Conservation (phyloP, 768 basidiomycete genomes). For the Pleurotus cornucopiae region DNA sequence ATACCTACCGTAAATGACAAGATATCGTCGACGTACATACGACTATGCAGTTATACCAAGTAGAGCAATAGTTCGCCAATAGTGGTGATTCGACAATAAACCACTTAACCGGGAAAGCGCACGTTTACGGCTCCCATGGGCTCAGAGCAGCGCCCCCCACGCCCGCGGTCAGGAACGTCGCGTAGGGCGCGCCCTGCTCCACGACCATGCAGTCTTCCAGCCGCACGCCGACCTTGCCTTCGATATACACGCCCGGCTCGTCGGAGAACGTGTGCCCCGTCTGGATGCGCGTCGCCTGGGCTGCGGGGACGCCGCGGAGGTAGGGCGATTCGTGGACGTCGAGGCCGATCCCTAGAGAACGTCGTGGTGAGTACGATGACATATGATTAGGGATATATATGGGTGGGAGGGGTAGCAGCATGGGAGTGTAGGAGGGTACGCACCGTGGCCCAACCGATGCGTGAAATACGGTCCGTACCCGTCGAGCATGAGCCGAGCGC, state of each 20-base stretch:
- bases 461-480: constrained; percentile 65
- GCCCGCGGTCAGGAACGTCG: constrained; percentile 58
- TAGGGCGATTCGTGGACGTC: constrained; percentile 84
- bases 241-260: constrained; percentile 77
- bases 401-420: not conserved
- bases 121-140: constrained; percentile 34
- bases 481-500: constrained; percentile 36
- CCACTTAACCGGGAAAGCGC: not conserved
- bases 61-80: no score
- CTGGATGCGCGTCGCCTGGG: constrained; percentile 43
- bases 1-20: no score
- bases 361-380: no score
- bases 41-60: no score
- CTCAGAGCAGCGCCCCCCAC: constrained; percentile 55
- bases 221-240: constrained; percentile 62
- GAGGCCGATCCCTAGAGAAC: constrained; percentile 50
- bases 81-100: no score
- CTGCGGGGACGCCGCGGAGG: constrained; percentile 55
- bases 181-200: constrained; percentile 37
- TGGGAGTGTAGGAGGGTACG: constrained; percentile 10
- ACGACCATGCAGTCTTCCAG: constrained; percentile 84
- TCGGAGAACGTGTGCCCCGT: constrained; percentile 76
- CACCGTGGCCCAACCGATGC: constrained; percentile 79
- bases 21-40: no score
- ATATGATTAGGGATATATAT: no score